Evolutionary conservation across 2,329 filamentous ascomycete genomes (phyloP), one percentile per base, ranked within the genome.

Genomic region (Aspergillus transmontanensis): DNA sequence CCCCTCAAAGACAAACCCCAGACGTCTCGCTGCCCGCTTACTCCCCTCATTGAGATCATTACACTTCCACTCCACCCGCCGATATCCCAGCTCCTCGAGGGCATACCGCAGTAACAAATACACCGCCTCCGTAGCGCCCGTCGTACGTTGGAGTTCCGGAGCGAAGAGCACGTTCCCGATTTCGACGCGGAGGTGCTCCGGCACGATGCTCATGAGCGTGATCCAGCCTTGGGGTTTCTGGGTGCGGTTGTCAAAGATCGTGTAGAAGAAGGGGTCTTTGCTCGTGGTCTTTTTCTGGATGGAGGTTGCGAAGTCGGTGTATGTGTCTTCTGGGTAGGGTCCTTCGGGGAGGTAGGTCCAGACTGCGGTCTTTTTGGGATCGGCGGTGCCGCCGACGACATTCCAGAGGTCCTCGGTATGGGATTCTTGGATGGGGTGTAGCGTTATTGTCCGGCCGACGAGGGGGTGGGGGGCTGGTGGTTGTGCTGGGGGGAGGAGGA

Each of bases 31-130:
- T 0, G 88, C 87, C 4, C 81, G 76, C 19, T 80, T 76, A 53
- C 85, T 88, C 0, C 83, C 78, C 43, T 69, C 77, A 69, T 90
- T 90, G 10, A 87, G 74, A 19, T 79, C 67, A 70, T 90, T 83
- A 59, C 85, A 87, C 69, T 90, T 90, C 87, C 88, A 90, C 72
- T 89, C 87, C 5, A 88, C 82, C 11, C 88, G 78, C 4, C 83
- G 73, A 69, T 86, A 88, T 0, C 83, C 80, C 28, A 89, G 71
- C 2, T 81, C 78, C 4, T 85, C 82, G 66, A 90, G 86, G 0
- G 82, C 81, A 60, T 86, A 78, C 41, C 77, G 76, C 51, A 86
- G 80, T n/a, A 89, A 36, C n/a, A 60, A 12, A 28, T 48, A 60
- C 4, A 56, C 21, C 6, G 51, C 51, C 30, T 60, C 59, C 4